Evolutionary conservation across 768 basidiomycete species (phyloP).

Genomic region (Cystobasidium ongulense): DNA sequence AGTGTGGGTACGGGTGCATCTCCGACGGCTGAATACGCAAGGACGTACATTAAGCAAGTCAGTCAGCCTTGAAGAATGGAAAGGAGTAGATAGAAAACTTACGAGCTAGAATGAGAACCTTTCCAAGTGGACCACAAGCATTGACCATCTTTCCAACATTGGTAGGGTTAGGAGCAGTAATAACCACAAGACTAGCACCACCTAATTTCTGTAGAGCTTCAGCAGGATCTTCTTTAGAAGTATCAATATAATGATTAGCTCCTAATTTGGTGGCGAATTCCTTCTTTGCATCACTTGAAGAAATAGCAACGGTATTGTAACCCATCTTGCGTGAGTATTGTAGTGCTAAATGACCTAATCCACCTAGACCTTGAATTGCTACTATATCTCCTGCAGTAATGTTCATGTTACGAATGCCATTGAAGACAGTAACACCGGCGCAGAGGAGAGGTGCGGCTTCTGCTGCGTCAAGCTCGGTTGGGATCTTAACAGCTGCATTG

Average conservation of each 20-base stretch:
- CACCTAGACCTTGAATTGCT: conserved; percentile 47
- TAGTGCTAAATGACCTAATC: conserved; percentile 31
- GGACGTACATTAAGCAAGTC: too few species aligned
- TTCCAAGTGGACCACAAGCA: conserved; percentile 35
- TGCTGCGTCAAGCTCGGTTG: conserved; percentile 33
- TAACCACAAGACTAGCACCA: conserved; percentile 46
- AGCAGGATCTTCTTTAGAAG: conserved; percentile 42
- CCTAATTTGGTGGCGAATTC: conserved; percentile 46
- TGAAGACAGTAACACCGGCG: conserved; percentile 48
- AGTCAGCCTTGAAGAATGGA: too few species aligned
- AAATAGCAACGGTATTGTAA: conserved; percentile 46
- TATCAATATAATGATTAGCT: conserved; percentile 47
- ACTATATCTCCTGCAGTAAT: conserved; percentile 46
- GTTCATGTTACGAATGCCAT: conserved; percentile 43
- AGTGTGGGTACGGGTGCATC: neutral
- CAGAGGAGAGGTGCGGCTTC: conserved; percentile 42
- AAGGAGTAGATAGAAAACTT: neutral
- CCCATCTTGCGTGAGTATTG: conserved; percentile 47
- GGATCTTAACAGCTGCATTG: conserved; percentile 34
- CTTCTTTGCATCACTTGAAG: conserved; percentile 43
- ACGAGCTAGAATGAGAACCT: conserved; percentile 35
- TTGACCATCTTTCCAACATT: conserved; percentile 29
- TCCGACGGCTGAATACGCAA: neutral
- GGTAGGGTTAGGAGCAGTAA: conserved; percentile 34
- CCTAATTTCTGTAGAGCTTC: conserved; percentile 46